Evolutionary conservation across 2,329 filamentous ascomycete genomes (phyloP).

Genomic region (Apiospora arundinis): DNA sequence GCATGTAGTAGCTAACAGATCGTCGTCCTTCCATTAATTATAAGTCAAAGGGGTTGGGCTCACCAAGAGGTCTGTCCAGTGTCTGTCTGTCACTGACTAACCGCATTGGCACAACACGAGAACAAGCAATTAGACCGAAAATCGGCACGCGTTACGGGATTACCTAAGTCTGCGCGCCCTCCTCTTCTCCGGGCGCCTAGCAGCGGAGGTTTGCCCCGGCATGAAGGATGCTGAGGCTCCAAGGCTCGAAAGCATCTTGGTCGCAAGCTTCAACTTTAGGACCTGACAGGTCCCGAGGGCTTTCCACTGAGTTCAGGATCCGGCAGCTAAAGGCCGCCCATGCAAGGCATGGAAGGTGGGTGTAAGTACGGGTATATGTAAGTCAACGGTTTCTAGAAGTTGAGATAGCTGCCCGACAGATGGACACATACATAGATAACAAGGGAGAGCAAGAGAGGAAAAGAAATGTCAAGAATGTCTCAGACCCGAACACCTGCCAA

Average conservation of each 20-base stretch:
- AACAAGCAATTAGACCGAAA: slow-evolving; percentile 14
- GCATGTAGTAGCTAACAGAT: neutral
- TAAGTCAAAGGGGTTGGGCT: slow-evolving; percentile 10
- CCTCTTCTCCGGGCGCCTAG: slow-evolving; percentile 7
- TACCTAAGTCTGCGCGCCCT: slow-evolving; percentile 4
- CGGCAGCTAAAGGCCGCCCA: neutral
- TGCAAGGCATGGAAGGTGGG: neutral
- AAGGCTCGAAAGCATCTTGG: slow-evolving; percentile 8
- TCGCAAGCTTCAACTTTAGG: slow-evolving; percentile 7
- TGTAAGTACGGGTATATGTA: neutral
- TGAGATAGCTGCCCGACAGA: neutral
- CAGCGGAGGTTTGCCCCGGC: slow-evolving; percentile 1
- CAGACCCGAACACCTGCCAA: slow-evolving; percentile 10
- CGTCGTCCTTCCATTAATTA: neutral
- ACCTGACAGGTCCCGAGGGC: slow-evolving; percentile 11
- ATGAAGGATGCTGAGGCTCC: slow-evolving; percentile 2
- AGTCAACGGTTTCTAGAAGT: slow-evolving; percentile 12
- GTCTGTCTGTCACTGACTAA: too few species aligned
- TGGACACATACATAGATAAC: neutral
- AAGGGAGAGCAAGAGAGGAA: neutral
- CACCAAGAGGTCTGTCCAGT: neutral
- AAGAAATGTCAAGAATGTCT: neutral
- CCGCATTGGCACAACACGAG: neutral
- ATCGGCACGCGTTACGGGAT: neutral
- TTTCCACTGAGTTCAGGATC: neutral